Base-by-base conservation (phyloP, 306 rosid species). In the Lathyrus tuberosus region DNA sequence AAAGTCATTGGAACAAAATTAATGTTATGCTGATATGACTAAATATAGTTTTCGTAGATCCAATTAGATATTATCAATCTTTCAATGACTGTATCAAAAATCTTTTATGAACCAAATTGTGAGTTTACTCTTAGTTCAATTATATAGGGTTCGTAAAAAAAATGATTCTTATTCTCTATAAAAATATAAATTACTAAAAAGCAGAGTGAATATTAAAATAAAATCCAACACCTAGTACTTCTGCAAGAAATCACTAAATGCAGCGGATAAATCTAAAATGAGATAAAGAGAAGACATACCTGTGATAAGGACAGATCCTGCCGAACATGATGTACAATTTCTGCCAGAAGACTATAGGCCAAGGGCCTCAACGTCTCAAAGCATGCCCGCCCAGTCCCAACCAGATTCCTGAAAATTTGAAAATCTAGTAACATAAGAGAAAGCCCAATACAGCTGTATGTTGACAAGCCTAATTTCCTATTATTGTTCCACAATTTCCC, bases 281-380 rank as follows among this genome's bases (percentile, higher is more conserved):
- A 54, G 53, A 66, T 43, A n/a, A 37, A 64, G 63, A 22, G 59
- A 24, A 48, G 48, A 71, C 62, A 62, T 75, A 91, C 99, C 96
- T 95, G 99, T 63, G 92, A 72, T 77, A 95, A 80, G 54, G 96
- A 86, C 66, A 95, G 95, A 74, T 95, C 96, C 8, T 61, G 87
- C 56, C 99, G 89, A 88, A 95, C 99, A 87, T 95, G 97, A 82
- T 95, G 99, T 74, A 95, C 99, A 77, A 95, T 95, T 86, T 91
- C 99, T 65, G 99, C 99, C 66, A 95, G 83, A 73, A 95, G 84
- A 85, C 97, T 95, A 76, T 91, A 95, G 74, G 99, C 99, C 85
- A 95, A 79, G 47, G 99, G 99, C 71, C 99, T 85, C 84, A 91
- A 74, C 1, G 97, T 87, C 87, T 95, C 99, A 76, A 91, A 95